A percentile compares a stretch with the other conserved stretches of the same genome.
phyloP scores from a whole-genome alignment of 2,329 filamentous ascomycete species.

The Xylariaceae sp. region DNA sequence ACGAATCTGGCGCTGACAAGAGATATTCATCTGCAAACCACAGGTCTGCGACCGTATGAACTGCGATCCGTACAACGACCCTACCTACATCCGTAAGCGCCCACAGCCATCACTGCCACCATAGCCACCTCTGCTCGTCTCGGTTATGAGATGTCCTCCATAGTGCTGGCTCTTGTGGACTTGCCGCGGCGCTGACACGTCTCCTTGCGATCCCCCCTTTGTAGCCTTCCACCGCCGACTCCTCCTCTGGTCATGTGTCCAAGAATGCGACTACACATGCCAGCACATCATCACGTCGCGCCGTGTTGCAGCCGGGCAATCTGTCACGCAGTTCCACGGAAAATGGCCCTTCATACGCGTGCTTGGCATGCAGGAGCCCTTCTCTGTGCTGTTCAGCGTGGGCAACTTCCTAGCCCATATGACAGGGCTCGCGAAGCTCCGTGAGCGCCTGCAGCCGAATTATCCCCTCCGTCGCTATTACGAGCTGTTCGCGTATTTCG shows the following conservation, averaged over 20 bases:
- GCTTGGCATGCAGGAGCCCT: constrained; percentile 90
- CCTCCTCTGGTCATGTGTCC: constrained; percentile 84
- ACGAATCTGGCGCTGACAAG: neutral
- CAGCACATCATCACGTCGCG: constrained; percentile 82
- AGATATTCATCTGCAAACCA: neutral
- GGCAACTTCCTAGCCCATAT: constrained; percentile 87
- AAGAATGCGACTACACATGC: constrained; percentile 97
- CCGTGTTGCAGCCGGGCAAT: constrained; percentile 61
- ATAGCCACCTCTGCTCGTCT: neutral
- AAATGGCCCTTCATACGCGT: constrained; percentile 97
- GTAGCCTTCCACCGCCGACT: constrained; percentile 78
- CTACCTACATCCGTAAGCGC: constrained; percentile 65
- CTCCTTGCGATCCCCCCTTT: neutral
- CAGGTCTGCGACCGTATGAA: constrained; percentile 79
- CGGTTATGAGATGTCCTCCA: neutral
- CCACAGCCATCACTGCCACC: constrained; percentile 11
- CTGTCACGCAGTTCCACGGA: constrained; percentile 88
- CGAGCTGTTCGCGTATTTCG: constrained; percentile 71
- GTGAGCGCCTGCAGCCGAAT: constrained; percentile 61
- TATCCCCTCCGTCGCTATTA: constrained; percentile 83
- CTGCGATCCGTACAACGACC: constrained; percentile 59
- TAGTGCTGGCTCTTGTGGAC: neutral
- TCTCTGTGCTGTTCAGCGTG: constrained; percentile 87
- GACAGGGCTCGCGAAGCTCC: constrained; percentile 68
- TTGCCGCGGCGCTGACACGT: constrained; percentile 5